Conservation (phyloP, 225 moss, liverwort and hornwort genomes). For the Rhytidiadelphus loreus region DNA sequence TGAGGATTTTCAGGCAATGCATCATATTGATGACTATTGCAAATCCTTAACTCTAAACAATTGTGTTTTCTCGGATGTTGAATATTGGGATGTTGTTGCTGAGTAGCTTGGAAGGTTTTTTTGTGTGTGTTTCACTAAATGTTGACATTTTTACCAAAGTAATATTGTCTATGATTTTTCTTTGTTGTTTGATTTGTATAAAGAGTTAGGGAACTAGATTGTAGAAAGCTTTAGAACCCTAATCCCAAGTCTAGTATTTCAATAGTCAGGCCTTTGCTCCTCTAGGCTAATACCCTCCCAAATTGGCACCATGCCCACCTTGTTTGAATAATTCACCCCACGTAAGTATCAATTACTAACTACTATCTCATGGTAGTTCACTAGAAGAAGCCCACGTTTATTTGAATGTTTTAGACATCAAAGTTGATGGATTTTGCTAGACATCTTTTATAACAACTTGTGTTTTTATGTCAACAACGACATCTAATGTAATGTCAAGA, state of each 20-base stretch:
- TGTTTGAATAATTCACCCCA: accelerated
- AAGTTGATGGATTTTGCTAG: no score
- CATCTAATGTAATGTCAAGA: no score
- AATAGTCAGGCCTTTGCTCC: accelerated
- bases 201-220: neutral
- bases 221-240: accelerated
- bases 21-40: neutral
- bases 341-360: accelerated
- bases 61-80: accelerated
- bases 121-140: accelerated
- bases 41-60: neutral
- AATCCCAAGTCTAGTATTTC: accelerated
- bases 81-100: accelerated
- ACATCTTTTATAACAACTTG: no score
- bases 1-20: neutral
- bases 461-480: no score
- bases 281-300: accelerated
- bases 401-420: no score
- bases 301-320: accelerated
- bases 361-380: neutral
- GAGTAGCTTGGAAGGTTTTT: neutral
- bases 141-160: accelerated
- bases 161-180: neutral
- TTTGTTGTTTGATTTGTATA: accelerated
- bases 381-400: no score